Evolutionary conservation across 1,284 basidiomycete genomes (phyloP).

Genomic region (Mycosarcoma maydis): DNA sequence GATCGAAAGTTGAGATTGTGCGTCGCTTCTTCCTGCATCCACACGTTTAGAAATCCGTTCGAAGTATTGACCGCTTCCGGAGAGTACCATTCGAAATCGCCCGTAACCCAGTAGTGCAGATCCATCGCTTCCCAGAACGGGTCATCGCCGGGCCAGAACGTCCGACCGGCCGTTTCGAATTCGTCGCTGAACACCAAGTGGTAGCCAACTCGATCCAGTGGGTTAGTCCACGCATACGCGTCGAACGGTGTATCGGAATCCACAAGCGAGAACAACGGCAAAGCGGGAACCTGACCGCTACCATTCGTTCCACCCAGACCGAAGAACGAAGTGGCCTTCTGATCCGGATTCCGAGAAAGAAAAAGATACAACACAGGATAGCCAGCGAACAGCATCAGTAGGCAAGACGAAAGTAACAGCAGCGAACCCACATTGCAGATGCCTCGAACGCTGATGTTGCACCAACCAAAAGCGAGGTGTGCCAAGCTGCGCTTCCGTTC

Average conservation of each 20-base stretch:
- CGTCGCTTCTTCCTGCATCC: slow-evolving; percentile 32
- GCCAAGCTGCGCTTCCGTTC: not conserved
- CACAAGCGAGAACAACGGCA: slow-evolving; percentile 43
- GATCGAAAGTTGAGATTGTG: slow-evolving; percentile 60
- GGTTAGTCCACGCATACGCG: slow-evolving; percentile 23
- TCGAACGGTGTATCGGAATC: slow-evolving; percentile 39
- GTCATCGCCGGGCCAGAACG: slow-evolving; percentile 68
- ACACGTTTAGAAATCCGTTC: slow-evolving; percentile 47
- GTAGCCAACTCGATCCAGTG: slow-evolving; percentile 18
- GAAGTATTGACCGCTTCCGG: slow-evolving; percentile 57
- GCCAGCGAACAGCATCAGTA: slow-evolving; percentile 62
- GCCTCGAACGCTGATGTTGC: slow-evolving; percentile 29
- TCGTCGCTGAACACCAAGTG: slow-evolving; percentile 79
- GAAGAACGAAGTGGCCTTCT: slow-evolving; percentile 18
- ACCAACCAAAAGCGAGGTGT: not conserved
- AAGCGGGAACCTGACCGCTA: slow-evolving; percentile 43
- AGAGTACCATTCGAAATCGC: slow-evolving; percentile 64
- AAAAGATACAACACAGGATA: slow-evolving; percentile 53
- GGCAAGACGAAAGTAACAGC: slow-evolving; percentile 34
- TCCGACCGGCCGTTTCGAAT: slow-evolving; percentile 74
- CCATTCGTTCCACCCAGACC: slow-evolving; percentile 76
- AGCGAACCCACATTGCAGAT: slow-evolving; percentile 54
- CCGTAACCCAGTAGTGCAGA: slow-evolving; percentile 45
- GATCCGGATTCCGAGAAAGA: not conserved
- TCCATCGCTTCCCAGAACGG: slow-evolving; percentile 62